Conservation (phyloP, 306 rosid genomes). For the Crataegus laevigata region DNA sequence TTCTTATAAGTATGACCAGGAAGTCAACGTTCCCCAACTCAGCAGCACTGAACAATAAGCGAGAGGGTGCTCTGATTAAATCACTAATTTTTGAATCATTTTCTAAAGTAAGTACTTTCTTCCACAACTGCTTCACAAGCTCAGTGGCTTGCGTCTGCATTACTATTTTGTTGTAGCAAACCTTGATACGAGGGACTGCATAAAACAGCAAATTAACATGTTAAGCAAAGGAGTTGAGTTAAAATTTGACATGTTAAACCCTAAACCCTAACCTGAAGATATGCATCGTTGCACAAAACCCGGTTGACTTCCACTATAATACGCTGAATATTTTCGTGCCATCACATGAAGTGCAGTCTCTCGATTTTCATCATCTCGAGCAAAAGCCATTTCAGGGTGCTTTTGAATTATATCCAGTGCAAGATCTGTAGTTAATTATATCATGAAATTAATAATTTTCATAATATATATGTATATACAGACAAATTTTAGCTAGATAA, state of each 20-base stretch:
- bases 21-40: neutral
- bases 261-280: neutral
- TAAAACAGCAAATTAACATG: neutral
- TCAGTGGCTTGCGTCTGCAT: neutral
- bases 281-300: neutral
- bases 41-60: neutral
- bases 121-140: neutral
- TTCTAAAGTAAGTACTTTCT: neutral
- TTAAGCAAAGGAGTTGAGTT: no score
- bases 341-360: constrained; percentile 3
- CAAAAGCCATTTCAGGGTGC: neutral
- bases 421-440: neutral
- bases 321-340: constrained; percentile 1
- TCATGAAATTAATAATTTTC: no score
- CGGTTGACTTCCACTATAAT: neutral
- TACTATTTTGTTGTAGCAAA: neutral
- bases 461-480: no score
- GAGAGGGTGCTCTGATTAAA: neutral
- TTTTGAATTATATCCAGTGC: neutral
- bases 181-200: neutral
- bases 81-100: neutral
- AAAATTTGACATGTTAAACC: no score
- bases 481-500: no score
- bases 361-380: constrained; percentile 3
- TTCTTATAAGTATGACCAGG: neutral